A percentile compares a stretch with the other conserved stretches of the same genome.
Evolutionary conservation across 306 rosid genomes (phyloP).

Genomic region (Datisca glomerata): DNA sequence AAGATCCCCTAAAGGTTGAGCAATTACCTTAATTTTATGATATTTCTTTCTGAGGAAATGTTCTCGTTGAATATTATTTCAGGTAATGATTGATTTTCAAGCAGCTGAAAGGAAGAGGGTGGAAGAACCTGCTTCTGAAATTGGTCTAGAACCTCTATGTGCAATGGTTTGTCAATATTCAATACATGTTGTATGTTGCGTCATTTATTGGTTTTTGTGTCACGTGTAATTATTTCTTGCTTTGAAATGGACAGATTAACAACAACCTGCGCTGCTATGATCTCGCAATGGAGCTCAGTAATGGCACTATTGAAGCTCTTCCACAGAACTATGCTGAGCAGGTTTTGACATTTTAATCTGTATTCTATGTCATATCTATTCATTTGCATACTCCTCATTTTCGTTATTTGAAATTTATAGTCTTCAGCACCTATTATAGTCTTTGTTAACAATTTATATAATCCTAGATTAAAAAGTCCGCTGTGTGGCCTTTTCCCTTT

Average conservation of each 20-base stretch:
- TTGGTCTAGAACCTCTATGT: constrained; percentile 86
- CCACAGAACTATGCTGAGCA: constrained; percentile 88
- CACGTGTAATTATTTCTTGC: constrained; percentile 7
- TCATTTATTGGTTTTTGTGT: constrained; percentile 10
- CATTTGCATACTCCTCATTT: constrained; percentile 8
- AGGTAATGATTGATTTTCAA: constrained; percentile 99
- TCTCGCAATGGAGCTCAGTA: constrained; percentile 94
- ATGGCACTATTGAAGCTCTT: constrained; percentile 80
- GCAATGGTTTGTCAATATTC: constrained; percentile 64
- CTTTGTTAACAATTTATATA: too few relatives aligned
- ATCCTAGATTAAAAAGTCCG: too few relatives aligned
- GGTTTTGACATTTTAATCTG: constrained; percentile 36
- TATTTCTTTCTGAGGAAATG: too few relatives aligned
- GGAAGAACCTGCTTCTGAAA: constrained; percentile 90
- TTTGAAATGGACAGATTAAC: constrained; percentile 49
- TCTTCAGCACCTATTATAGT: too few relatives aligned
- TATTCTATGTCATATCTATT: constrained; percentile 3
- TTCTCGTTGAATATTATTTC: too few relatives aligned
- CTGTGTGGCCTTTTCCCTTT: too few relatives aligned
- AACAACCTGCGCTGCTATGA: constrained; percentile 97
- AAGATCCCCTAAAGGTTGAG: too few relatives aligned
- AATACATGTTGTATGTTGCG: constrained; percentile 8
- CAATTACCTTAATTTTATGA: too few relatives aligned
- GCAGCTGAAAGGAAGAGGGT: constrained; percentile 84
- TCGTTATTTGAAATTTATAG: constrained; percentile 1